Base-by-base conservation (phyloP, 345 rosid genomes). In the Clarkia xantiana region DNA sequence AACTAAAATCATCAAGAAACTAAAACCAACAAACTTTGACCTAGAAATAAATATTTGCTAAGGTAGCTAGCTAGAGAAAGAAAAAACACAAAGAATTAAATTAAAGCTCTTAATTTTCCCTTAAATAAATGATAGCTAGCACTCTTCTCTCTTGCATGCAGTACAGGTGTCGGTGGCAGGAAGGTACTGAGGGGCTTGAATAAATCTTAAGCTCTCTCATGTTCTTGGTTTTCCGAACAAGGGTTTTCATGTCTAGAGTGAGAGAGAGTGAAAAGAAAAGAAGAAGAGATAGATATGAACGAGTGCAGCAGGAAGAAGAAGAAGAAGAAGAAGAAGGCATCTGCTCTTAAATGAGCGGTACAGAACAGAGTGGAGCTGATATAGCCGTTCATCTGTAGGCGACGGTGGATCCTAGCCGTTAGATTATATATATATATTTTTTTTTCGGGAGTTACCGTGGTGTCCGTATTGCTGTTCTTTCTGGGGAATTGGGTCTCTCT, bases 111-210 rank as follows among this genome's bases (percentile, higher is more conserved):
- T 46, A n/a, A 51, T 45, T 18, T 40, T 22, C n/a, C 49, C 38
- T 40, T 53, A 14, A 4, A 25, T 0, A 14, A 49, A 29, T n/a
- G 14, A 0, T 2, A 3, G 2, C 16, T 4, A 2, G 6, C 16
- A 0, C 23, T 14, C 16, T 51, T 72, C 53, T 60, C 63, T 62
- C 79, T 60, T 22, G 65, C 84, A 71, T 67, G 76, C 76, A 71
- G 61, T 59, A 78, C 80, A 70, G 71, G 71, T 75, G 78, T 69
- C 76, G 72, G 76, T 60, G 63, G 58, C 62, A 34, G 11, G 19
- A 42, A 40, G 46, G 14, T 15, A n/a, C 18, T 14, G 18, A 2
- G n/a, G 55, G 43, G 34, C 0, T 8, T 18, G 12, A 17, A 42
- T 2, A 53, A 9, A 11, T 53, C 39, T 53, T 45, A 11, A 6